Evolutionary conservation across 768 basidiomycete genomes (phyloP).

Genomic region (Tulasnella sp.): DNA sequence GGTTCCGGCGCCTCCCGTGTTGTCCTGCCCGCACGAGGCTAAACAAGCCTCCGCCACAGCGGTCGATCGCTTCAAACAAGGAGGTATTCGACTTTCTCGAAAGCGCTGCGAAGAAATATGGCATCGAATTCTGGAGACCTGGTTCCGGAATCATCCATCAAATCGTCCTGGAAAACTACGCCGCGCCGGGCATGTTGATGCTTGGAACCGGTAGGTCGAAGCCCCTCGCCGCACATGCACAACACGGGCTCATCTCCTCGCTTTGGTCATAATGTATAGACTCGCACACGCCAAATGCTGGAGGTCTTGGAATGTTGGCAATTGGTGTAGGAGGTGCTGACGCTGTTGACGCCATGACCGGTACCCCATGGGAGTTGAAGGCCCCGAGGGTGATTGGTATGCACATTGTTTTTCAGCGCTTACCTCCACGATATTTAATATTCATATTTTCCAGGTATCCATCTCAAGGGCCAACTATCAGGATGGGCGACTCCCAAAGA

Average conservation of each 20-base stretch:
- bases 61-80: constrained; percentile 81
- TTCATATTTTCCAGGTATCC: constrained; percentile 56
- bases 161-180: constrained; percentile 96
- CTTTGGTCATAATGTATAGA: constrained; percentile 44
- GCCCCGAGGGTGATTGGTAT: constrained; percentile 78
- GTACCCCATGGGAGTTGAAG: constrained; percentile 97
- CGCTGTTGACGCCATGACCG: constrained; percentile 96
- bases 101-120: constrained; percentile 84
- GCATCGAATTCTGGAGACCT: constrained; percentile 95
- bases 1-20: neutral
- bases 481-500: constrained; percentile 97
- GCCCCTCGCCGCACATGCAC: neutral
- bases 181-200: constrained; percentile 93
- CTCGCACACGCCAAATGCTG: constrained; percentile 97
- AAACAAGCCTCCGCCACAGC: constrained; percentile 41
- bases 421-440: neutral
- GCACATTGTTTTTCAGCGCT: constrained; percentile 29
- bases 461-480: constrained; percentile 77
- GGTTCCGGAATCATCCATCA: constrained; percentile 96
- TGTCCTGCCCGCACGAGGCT: neutral
- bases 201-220: constrained; percentile 64
- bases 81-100: constrained; percentile 98
- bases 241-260: neutral
- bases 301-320: constrained; percentile 91
- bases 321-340: constrained; percentile 99